Evolutionary conservation across 805 yeast species (phyloP).

Genomic region (Kodamaea leandrae): DNA sequence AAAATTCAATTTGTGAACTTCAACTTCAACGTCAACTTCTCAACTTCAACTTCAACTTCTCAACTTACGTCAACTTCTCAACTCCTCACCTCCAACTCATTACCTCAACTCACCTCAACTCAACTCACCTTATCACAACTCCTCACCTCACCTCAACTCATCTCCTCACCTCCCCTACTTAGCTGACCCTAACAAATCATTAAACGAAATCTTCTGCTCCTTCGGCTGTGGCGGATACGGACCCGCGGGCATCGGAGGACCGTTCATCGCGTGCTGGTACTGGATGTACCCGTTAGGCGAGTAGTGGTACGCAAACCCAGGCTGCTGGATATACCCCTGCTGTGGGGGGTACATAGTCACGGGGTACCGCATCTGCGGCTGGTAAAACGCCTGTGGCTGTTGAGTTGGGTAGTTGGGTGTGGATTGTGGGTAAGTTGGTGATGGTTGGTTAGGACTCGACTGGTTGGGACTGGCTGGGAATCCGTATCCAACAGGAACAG

Average conservation of each 20-base stretch:
- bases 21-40: too few relatives aligned
- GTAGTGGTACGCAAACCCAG: conserved; percentile 32
- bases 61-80: too few relatives aligned
- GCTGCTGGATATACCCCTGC: conserved; percentile 20
- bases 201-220: conserved; percentile 41
- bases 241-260: conserved; percentile 12
- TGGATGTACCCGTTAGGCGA: conserved; percentile 34
- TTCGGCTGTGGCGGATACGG: conserved; percentile 5
- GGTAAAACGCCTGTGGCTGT: neutral
- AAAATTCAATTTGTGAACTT: too few relatives aligned
- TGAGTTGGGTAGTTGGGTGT: neutral
- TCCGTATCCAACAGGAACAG: too few relatives aligned
- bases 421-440: neutral
- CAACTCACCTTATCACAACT: neutral
- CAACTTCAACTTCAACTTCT: too few relatives aligned
- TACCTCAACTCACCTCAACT: too few relatives aligned
- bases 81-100: too few relatives aligned
- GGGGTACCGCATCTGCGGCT: conserved; percentile 21
- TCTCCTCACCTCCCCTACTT: conserved; percentile 11
- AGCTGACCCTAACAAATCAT: conserved; percentile 36
- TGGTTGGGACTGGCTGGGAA: neutral
- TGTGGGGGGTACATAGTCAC: conserved; percentile 33
- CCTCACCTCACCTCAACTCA: neutral
- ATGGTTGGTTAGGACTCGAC: neutral
- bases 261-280: conserved; percentile 19